A percentile compares a stretch with the other conserved stretches of the same genome.
phyloP scores from a whole-genome alignment of 2,329 filamentous ascomycete species.

The Apiospora saccharicola region DNA sequence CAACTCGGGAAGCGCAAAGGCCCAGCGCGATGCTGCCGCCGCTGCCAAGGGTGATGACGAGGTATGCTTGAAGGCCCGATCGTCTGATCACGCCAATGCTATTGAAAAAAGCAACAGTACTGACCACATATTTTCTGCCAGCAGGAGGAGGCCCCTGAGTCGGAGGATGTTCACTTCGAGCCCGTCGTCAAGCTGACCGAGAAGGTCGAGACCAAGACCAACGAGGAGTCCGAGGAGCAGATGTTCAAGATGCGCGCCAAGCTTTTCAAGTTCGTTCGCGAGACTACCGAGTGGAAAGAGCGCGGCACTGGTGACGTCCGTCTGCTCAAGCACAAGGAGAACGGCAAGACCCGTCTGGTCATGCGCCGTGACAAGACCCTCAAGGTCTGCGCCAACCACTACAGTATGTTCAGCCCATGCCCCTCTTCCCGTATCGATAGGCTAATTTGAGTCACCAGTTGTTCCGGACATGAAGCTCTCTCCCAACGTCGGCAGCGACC shows the following conservation, averaged over 20 bases:
- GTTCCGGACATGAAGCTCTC: conserved; percentile 99
- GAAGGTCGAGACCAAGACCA: conserved; percentile 96
- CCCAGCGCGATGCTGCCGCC: conserved; percentile 69
- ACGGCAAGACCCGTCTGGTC: conserved; percentile 92
- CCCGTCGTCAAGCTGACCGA: conserved; percentile 95
- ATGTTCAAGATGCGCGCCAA: conserved; percentile 99
- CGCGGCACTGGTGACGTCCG: conserved; percentile 95
- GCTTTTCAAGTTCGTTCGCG: conserved; percentile 97
- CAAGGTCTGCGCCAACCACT: conserved; percentile 99
- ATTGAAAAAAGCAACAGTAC: not conserved
- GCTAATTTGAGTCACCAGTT: conserved; percentile 59
- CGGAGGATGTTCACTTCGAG: conserved; percentile 95
- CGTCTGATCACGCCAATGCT: conserved; percentile 23
- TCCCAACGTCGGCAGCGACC: conserved; percentile 96
- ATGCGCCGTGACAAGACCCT: conserved; percentile 99
- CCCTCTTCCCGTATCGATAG: conserved; percentile 6
- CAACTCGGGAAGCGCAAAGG: conserved; percentile 88
- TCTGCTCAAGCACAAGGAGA: conserved; percentile 98
- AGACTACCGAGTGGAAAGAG: conserved; percentile 98
- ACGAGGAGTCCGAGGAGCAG: conserved; percentile 98
- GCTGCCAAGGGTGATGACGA: conserved; percentile 63
- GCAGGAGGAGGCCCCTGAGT: conserved; percentile 77
- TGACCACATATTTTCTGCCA: not conserved
- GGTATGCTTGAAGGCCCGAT: conserved; percentile 47
- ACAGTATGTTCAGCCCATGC: conserved; percentile 69